Base-by-base conservation (phyloP, 805 yeast species). In the Starmerella bombi region DNA sequence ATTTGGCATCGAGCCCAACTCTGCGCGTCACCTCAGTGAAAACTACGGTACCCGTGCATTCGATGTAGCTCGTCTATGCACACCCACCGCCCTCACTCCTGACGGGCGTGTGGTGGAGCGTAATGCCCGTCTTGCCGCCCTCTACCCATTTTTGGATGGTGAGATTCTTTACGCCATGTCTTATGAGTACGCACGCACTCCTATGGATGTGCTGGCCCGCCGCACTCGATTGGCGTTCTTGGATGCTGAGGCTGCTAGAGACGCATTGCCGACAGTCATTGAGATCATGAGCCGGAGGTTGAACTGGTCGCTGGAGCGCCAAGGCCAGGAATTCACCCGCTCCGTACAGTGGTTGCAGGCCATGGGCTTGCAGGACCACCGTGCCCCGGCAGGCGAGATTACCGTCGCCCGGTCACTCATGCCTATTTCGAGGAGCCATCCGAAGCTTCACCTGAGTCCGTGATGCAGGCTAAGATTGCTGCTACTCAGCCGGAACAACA, bases 201-300 rank as follows among this genome's bases (percentile, higher is more conserved):
- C 94, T 35, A 65, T 78, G 42, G 97, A 86, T 62, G 84, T 86
- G 69, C 68, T 86, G 50, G 83, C 93, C 42, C 80, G 96, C 69
- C 79, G 97, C 70, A 77, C 88, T 40, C 76, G 97, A 63, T 75
- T 83, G 59, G 94, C 94, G 3, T 88, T 85, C 67, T 69, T 86
- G 58, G 86, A 86, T 63, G 82, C 91, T 32, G 75, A 75, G 59
- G 84, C 80, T 49, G 94, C 96, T 12, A 64, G 76, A 48, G 68
- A 65, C 38, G 80, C 93, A 14, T 76, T 86, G 42, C 93, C 84
- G 48, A 80, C 78, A 47, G 93, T 88, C 29, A 85, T 81, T 38
- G 80, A 80, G 52, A 70, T 83, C 49, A 80, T 86, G 91, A 85
- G 76, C 50, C 67, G 72, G 38, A 91, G 81, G 60, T 69, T 80